These are phyloP conservation scores for Camelina hispida DNA, from an alignment of 345 rosid genomes.

Conservation along the genomic window DNA sequence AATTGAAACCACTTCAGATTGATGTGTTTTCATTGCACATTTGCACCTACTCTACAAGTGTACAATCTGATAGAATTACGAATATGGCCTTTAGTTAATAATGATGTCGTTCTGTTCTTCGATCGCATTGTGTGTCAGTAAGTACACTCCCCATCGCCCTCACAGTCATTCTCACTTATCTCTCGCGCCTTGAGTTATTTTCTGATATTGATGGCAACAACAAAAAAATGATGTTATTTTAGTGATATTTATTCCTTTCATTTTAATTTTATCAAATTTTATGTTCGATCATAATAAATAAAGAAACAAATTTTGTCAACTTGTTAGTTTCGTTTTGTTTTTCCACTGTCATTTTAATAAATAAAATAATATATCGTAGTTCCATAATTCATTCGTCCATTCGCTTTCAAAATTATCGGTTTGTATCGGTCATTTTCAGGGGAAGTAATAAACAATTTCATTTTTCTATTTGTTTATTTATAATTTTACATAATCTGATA, in stretches of 20 bases:
- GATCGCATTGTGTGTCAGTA: slow-evolving; percentile 25
- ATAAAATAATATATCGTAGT: background rate
- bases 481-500: background rate
- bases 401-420: background rate
- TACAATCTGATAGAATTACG: background rate
- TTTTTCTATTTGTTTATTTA: background rate
- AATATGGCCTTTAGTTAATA: background rate
- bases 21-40: background rate
- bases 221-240: no score
- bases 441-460: background rate
- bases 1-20: no score
- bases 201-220: no score
- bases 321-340: background rate
- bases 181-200: no score
- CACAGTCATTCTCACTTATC: background rate
- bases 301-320: background rate
- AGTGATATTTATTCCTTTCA: background rate
- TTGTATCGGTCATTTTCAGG: background rate
- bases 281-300: no score
- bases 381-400: background rate
- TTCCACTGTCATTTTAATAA: background rate
- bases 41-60: background rate
- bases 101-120: background rate
- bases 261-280: background rate
- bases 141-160: slow-evolving; percentile 18